Evolutionary conservation across 1,284 basidiomycete species (phyloP), one percentile per base, ranked within the genome.

Genomic region (Sanghuangporus sanghuang): DNA sequence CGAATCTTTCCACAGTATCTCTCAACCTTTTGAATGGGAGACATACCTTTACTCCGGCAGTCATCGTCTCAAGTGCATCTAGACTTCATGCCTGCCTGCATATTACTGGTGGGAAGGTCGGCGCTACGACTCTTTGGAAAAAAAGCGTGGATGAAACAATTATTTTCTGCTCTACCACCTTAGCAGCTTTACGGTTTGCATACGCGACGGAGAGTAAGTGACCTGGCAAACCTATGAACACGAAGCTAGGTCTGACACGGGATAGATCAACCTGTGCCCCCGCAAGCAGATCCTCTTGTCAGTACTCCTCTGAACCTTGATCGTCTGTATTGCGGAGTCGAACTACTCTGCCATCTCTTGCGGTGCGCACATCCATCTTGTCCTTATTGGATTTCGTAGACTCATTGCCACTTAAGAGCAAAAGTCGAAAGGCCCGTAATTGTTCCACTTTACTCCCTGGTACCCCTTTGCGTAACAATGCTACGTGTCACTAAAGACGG

Each of bases 51-150:
- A 78, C 77, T 1, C 75, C 79, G 61, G 46, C 60, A 12, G 57
- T 68, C 12, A 67, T 89, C n/a, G 68, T 85, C 1, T 68, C 75
- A 40, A 77, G 83, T 23, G 81, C 85, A 1, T 84, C 84, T 11
- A 70, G 74, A 23, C 76, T 93, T 32, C 87, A 87, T 65, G 75
- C 85, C 2, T 74, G 78, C 14, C 76, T 93, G 6, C 87, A 86
- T 72, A 74, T 82, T 38, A 86, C 87, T 0, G 90, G 89, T 18
- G 91, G 91, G 2, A 93, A 91, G 74, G 85, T 89, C 5, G 88
- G 86, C 18, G 84, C 85, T n/a, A 78, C 82, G 4, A 81, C 75
- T 57, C 69, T 87, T 11, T 93, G 90, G 90, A 80, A 86, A 66
- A 91, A 89, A 70, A 82, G 83, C 12, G 64, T 92, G 27, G 87